Conservation (phyloP, 352 stramenopile species). For the Globisporangium splendens region DNA sequence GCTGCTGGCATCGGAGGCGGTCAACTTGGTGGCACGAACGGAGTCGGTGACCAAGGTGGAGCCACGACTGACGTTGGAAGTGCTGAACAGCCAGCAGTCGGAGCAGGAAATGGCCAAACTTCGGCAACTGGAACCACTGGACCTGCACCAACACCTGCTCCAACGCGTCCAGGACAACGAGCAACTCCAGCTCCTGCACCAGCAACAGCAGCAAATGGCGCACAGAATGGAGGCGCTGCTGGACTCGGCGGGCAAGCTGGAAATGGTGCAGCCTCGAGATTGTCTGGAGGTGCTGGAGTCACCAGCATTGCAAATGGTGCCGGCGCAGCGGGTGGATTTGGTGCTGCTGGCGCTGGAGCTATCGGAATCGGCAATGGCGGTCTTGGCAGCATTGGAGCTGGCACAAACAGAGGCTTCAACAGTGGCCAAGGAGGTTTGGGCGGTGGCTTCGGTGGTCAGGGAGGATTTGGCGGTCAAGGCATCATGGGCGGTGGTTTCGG, state of each 20-base stretch:
- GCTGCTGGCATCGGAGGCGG: not conserved
- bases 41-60: not conserved
- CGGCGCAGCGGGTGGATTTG: not conserved
- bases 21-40: not conserved
- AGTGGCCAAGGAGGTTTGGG: not conserved
- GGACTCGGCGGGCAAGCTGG: conserved; percentile 1
- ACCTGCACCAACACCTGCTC: conserved; percentile 3
- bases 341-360: not conserved
- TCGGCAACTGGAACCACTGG: not conserved
- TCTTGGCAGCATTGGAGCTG: not conserved
- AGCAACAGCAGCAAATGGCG: not conserved
- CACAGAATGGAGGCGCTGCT: not conserved
- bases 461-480: not conserved
- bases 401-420: not conserved
- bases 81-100: not conserved
- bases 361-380: not conserved
- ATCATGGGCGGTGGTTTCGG: not conserved
- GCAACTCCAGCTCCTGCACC: not conserved
- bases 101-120: not conserved
- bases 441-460: not conserved
- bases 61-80: not conserved
- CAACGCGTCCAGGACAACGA: conserved; percentile 5
- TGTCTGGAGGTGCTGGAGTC: not conserved
- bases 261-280: not conserved
- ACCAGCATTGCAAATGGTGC: not conserved